These are phyloP conservation scores for Endotrypanum monterogeii DNA, from an alignment of 208 protist species.

Conservation along the genomic window DNA sequence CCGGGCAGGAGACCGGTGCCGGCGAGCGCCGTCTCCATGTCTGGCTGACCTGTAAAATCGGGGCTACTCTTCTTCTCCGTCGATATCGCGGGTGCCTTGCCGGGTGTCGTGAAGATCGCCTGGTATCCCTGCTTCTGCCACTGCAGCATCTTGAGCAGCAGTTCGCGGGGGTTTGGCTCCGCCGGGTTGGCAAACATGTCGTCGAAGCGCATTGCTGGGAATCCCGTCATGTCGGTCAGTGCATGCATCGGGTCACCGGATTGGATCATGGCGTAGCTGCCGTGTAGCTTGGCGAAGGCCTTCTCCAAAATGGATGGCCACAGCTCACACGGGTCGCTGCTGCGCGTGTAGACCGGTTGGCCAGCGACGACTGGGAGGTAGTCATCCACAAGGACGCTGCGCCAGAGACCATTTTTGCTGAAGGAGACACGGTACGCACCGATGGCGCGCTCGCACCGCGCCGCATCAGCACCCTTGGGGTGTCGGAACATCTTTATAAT, in stretches of 20 bases:
- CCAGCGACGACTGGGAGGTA: constrained; percentile 74
- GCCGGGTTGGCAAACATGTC: constrained; percentile 52
- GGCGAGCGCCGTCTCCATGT: constrained; percentile 44
- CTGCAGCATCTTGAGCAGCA: constrained; percentile 45
- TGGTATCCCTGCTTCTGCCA: constrained; percentile 55
- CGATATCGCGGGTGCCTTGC: constrained; percentile 71
- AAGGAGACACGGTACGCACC: constrained; percentile 89
- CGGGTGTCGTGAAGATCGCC: constrained; percentile 73
- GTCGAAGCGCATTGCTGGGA: constrained; percentile 75
- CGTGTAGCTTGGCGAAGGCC: constrained; percentile 91
- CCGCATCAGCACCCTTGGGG: constrained; percentile 47
- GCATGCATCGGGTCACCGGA: constrained; percentile 89
- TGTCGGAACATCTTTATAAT: constrained; percentile 78
- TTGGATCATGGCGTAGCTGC: constrained; percentile 79
- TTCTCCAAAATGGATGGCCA: constrained; percentile 91
- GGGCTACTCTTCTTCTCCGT: constrained; percentile 36
- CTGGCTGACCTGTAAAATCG: constrained; percentile 61
- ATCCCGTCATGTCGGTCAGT: constrained; percentile 84
- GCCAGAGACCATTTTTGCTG: constrained; percentile 90
- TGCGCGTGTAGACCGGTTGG: constrained; percentile 55
- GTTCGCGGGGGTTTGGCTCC: constrained; percentile 25
- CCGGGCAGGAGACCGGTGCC: constrained; percentile 73
- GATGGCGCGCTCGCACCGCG: constrained; percentile 50
- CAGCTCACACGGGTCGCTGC: constrained; percentile 77
- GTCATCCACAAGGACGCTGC: constrained; percentile 86